These are phyloP conservation scores for Sarocladiaceae sp. DNA, from an alignment of 2,329 filamentous ascomycete genomes.

Conservation along the genomic window DNA sequence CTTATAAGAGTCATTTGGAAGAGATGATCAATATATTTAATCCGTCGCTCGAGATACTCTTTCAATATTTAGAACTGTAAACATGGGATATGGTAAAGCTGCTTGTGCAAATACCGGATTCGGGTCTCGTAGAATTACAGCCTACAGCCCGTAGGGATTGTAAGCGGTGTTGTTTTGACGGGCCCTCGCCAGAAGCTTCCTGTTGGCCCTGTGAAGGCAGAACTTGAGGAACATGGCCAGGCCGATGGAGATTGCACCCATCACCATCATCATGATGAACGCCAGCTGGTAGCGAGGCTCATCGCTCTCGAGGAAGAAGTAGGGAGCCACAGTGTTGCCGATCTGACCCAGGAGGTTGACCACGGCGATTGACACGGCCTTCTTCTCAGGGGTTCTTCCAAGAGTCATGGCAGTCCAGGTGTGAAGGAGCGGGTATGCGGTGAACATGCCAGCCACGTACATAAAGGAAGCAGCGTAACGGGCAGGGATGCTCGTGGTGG, in stretches of 20 bases:
- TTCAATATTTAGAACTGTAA: no score
- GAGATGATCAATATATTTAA: no score
- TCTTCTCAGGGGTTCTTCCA: slow-evolving; percentile 19
- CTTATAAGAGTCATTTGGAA: no score
- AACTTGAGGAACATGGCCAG: slow-evolving; percentile 15
- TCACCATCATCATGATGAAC: slow-evolving; percentile 16
- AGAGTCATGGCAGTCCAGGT: slow-evolving; percentile 23
- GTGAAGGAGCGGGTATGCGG: slow-evolving; percentile 16
- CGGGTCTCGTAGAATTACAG: no score
- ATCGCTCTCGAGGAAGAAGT: slow-evolving; percentile 17
- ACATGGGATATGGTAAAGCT: no score
- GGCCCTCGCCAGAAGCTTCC: slow-evolving; percentile 10
- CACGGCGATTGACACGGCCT: slow-evolving; percentile 19
- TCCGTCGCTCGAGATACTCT: no score
- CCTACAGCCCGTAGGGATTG: background rate
- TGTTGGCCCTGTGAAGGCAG: slow-evolving; percentile 11
- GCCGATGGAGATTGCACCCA: slow-evolving; percentile 16
- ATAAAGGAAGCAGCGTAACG: slow-evolving; percentile 18
- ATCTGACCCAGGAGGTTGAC: slow-evolving; percentile 21
- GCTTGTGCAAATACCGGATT: no score
- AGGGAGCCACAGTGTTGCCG: slow-evolving; percentile 20
- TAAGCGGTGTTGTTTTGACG: background rate
- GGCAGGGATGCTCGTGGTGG: slow-evolving; percentile 15
- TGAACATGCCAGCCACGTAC: slow-evolving; percentile 16
- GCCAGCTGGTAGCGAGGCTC: slow-evolving; percentile 18